These are phyloP conservation scores for Curvularia hawaiiensis DNA, from an alignment of 2,329 filamentous ascomycete species.

Conservation along the genomic window DNA sequence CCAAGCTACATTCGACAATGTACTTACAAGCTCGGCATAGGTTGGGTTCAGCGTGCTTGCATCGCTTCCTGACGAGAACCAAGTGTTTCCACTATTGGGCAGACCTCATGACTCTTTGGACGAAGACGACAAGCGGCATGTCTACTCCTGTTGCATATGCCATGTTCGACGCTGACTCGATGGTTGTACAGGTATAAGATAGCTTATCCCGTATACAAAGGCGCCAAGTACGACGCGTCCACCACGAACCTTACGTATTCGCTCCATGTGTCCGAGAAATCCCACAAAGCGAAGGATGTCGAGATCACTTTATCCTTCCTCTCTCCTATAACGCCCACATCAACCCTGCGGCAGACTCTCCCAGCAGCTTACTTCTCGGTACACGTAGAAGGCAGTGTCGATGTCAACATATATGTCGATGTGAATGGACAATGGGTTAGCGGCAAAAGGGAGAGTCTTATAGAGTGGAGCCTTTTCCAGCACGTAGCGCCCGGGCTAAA, in stretches of 20 bases:
- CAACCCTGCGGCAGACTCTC: constrained; percentile 77
- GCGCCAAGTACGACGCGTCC: constrained; percentile 70
- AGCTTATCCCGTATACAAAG: constrained; percentile 63
- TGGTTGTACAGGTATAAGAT: constrained; percentile 56
- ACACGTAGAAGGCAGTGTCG: constrained; percentile 67
- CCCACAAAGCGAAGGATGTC: constrained; percentile 47
- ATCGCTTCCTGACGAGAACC: constrained; percentile 62
- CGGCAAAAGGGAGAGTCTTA: constrained; percentile 70
- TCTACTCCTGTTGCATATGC: not conserved
- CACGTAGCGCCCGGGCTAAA: constrained; percentile 49
- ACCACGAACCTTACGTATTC: constrained; percentile 72
- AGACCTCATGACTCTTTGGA: constrained; percentile 68
- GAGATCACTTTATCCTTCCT: constrained; percentile 69
- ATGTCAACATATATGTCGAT: constrained; percentile 55
- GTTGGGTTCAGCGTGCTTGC: constrained; percentile 69
- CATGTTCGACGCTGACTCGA: constrained; percentile 2
- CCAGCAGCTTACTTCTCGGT: constrained; percentile 82
- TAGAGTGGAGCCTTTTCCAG: constrained; percentile 69
- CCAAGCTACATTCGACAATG: not conserved
- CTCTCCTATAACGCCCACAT: constrained; percentile 80
- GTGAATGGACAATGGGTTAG: constrained; percentile 75
- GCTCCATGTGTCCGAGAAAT: constrained; percentile 54
- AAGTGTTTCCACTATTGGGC: constrained; percentile 68
- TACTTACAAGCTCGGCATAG: constrained; percentile 38
- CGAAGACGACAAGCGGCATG: constrained; percentile 48